Evolutionary conservation across 1,284 basidiomycete species (phyloP), one percentile per base, ranked within the genome.

Genomic region (Ustilago shanxiensis): DNA sequence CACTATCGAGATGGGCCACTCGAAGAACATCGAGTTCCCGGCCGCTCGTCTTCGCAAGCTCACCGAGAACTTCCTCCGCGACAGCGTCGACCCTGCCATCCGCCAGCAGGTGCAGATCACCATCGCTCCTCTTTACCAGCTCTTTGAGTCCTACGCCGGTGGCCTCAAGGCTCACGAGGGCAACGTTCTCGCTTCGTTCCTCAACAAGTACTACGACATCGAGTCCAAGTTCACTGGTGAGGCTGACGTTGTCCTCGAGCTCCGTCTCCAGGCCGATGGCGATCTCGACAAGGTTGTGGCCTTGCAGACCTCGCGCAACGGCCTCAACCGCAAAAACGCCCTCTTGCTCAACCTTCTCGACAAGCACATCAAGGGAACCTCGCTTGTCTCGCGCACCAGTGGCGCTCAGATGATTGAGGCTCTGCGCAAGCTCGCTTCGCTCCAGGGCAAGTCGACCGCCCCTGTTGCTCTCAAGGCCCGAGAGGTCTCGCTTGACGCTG

Each of bases 201-300:
- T 97, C 56, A 89, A 89, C 29, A 89, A 90, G 54, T 97, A 95
- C 86, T 91, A 90, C 82, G 89, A 90, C 62, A 95, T 95, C 5
- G 97, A 99, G 88, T 92, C 92, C 86, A 88, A 97, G 37, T 99
- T 99, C 84, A 93, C 93, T 83, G 95, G 96, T 70, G 95, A 89
- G 81, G 89, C 98, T 87, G 93, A 95, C 70, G 91, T 95, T 51
- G 92, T 99, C 53, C 90, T 99, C 73, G 90, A 92, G 71, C 90
- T 99, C 60, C 91, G 97, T 68, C 95, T 98, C 67, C 92, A 95
- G 83, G 88, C 95, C 89, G 95, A 97, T 87, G 93, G 96, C 80
- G 90, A 93, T 73, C 91, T 98, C 37, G 95, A 97, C 87, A 91
- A 92, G 81, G 96, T 95, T 31, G 92, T 93, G 55, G 90, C 90